Conservation (phyloP, 805 yeast genomes). For the Metschnikowia corniflorae region DNA sequence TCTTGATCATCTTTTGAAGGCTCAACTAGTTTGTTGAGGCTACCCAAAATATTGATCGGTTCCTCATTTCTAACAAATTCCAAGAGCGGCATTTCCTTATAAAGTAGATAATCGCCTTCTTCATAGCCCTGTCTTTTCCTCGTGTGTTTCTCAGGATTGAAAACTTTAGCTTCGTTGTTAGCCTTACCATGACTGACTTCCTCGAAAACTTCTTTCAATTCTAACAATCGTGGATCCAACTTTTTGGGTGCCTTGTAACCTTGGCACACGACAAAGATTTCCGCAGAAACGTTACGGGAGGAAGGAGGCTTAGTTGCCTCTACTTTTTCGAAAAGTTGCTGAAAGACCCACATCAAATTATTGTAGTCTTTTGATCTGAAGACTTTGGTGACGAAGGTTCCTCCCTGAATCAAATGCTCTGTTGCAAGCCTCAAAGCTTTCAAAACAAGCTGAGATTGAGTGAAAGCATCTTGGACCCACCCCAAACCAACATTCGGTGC, state of each 20-base stretch:
- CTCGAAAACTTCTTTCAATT: slow-evolving; percentile 91
- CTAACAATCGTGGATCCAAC: slow-evolving; percentile 87
- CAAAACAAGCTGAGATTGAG: slow-evolving; percentile 92
- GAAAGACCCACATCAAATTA: slow-evolving; percentile 95
- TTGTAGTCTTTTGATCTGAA: slow-evolving; percentile 99
- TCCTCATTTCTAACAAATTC: slow-evolving; percentile 82
- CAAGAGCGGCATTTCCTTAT: slow-evolving; percentile 67
- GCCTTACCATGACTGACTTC: slow-evolving; percentile 69
- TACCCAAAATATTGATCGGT: slow-evolving; percentile 80
- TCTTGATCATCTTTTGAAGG: slow-evolving; percentile 56
- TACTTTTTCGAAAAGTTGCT: slow-evolving; percentile 91
- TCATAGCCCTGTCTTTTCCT: slow-evolving; percentile 96
- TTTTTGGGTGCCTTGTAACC: slow-evolving; percentile 96
- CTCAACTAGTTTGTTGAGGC: slow-evolving; percentile 62
- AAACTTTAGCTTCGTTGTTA: slow-evolving; percentile 84
- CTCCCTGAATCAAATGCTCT: slow-evolving; percentile 86
- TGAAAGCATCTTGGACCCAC: slow-evolving; percentile 99
- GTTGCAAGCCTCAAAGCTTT: slow-evolving; percentile 93
- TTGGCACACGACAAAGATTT: slow-evolving; percentile 94
- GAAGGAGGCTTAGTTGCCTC: slow-evolving; percentile 99
- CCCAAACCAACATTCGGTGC: slow-evolving; percentile 99
- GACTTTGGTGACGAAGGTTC: slow-evolving; percentile 93
- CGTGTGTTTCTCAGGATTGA: slow-evolving; percentile 87
- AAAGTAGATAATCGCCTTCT: slow-evolving; percentile 77
- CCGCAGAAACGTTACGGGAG: slow-evolving; percentile 98